These are phyloP conservation scores for Talaromyces sp. DNA, from an alignment of 2,329 filamentous ascomycete species.

Conservation along the genomic window DNA sequence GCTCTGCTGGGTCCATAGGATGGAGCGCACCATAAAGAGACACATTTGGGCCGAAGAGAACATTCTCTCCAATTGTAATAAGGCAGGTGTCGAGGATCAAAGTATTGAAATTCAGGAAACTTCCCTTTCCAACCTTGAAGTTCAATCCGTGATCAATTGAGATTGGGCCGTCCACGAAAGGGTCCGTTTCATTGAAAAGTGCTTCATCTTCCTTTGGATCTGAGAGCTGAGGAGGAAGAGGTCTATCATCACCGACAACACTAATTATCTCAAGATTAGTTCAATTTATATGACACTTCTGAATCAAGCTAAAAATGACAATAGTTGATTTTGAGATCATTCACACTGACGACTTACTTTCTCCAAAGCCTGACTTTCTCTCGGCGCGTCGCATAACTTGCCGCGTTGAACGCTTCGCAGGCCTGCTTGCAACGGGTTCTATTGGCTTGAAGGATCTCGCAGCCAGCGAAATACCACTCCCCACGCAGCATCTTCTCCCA, in stretches of 20 bases:
- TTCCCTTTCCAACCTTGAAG: conserved; percentile 57
- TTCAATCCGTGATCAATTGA: conserved; percentile 69
- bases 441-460: conserved; percentile 29
- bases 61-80: conserved; percentile 55
- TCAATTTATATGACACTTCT: not conserved
- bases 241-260: not conserved
- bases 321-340: not conserved
- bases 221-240: not conserved
- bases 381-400: conserved; percentile 23
- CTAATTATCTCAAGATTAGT: not conserved
- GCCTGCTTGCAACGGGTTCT: conserved; percentile 28
- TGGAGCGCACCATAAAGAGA: conserved; percentile 57
- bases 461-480: conserved; percentile 28
- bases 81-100: conserved; percentile 56
- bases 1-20: conserved; percentile 52
- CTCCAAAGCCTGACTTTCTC: conserved; percentile 29
- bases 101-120: conserved; percentile 58
- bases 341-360: conserved; percentile 20
- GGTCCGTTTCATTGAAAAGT: conserved; percentile 39
- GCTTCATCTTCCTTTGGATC: conserved; percentile 15
- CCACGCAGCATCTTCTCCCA: conserved; percentile 33
- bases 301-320: not conserved
- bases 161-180: conserved; percentile 64
- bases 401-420: conserved; percentile 29
- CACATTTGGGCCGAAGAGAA: conserved; percentile 58